Conservation (phyloP, 352 stramenopile genomes). For the Saprolegnia diclina region DNA sequence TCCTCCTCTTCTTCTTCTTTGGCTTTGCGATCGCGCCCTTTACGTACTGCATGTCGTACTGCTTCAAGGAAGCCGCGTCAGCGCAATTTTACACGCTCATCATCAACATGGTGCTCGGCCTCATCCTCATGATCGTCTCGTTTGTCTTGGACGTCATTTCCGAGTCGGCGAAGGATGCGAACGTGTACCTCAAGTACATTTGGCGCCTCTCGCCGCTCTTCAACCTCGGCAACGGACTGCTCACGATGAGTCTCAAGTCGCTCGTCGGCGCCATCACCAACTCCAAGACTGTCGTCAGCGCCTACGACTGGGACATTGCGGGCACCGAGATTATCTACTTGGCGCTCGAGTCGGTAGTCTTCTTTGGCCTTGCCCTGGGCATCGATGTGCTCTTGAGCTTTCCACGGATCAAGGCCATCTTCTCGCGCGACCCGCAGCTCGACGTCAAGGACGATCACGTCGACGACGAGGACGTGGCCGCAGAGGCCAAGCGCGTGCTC, state of each 20-base stretch:
- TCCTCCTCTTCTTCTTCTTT: slow-evolving; percentile 54
- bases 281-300: neutral
- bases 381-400: slow-evolving; percentile 63
- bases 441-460: slow-evolving; percentile 34
- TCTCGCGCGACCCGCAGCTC: slow-evolving; percentile 3
- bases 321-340: slow-evolving; percentile 54
- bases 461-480: slow-evolving; percentile 44
- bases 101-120: slow-evolving; percentile 60
- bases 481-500: slow-evolving; percentile 36
- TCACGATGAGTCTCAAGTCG: slow-evolving; percentile 29
- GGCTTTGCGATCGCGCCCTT: slow-evolving; percentile 57
- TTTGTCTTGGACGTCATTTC: slow-evolving; percentile 29
- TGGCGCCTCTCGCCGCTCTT: slow-evolving; percentile 70
- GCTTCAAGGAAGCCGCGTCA: slow-evolving; percentile 58
- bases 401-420: slow-evolving; percentile 44
- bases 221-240: slow-evolving; percentile 42
- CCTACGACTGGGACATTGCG: slow-evolving; percentile 32
- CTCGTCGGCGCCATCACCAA: slow-evolving; percentile 20
- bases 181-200: slow-evolving; percentile 51
- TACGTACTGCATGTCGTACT: slow-evolving; percentile 59
- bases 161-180: slow-evolving; percentile 37
- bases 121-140: slow-evolving; percentile 52
- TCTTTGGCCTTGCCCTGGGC: slow-evolving; percentile 37
- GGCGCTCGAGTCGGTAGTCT: slow-evolving; percentile 41
- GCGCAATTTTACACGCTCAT: slow-evolving; percentile 68